Percentiles rank a stretch among this genome's conserved stretches.
Conservation (phyloP, 139 green algal genomes). For the Eudorina sp. region DNA sequence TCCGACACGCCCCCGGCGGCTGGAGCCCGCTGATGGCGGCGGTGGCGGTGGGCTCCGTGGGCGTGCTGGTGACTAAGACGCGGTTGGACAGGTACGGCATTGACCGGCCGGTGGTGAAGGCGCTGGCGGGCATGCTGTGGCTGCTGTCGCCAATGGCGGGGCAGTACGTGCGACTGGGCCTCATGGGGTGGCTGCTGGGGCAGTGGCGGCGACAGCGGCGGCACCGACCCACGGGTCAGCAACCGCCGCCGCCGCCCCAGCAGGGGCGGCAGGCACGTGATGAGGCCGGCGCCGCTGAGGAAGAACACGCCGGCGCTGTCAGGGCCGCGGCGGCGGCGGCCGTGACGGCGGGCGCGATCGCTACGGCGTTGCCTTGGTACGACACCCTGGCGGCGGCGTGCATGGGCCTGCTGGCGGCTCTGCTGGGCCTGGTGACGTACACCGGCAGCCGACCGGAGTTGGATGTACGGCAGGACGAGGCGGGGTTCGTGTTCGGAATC, state of each 20-base stretch:
- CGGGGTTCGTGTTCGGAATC: conserved; percentile 9
- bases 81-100: conserved; percentile 14
- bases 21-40: neutral
- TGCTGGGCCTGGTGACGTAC: conserved; percentile 39
- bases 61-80: neutral
- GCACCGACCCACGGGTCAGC: neutral
- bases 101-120: neutral
- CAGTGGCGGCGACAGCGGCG: neutral
- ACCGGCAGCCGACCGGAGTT: conserved; percentile 29
- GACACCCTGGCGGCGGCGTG: conserved; percentile 23
- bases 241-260: neutral
- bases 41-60: neutral
- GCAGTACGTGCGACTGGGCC: neutral
- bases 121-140: conserved; percentile 37
- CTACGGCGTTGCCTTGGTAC: neutral
- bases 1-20: neutral
- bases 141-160: conserved; percentile 6
- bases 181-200: neutral
- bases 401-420: conserved; percentile 17
- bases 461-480: conserved; percentile 25
- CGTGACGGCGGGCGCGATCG: neutral
- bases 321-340: neutral
- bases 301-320: neutral
- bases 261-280: too few species aligned
- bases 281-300: neutral